Base-by-base conservation (phyloP, 352 stramenopile genomes). In the Phytophthora sp. region DNA sequence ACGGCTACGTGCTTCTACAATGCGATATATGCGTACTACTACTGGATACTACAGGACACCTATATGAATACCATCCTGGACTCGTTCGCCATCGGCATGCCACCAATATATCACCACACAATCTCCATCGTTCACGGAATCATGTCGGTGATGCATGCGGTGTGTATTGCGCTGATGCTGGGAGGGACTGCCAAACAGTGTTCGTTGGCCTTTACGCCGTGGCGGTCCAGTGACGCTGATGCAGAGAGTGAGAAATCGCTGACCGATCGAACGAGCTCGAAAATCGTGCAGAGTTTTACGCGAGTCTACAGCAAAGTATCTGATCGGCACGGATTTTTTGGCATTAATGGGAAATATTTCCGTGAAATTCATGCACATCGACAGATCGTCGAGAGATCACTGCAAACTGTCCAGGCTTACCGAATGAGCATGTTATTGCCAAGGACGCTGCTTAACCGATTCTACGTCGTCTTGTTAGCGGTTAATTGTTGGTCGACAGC, bases 381-480 rank as follows among this genome's bases (percentile, higher is more conserved):
- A 1, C 50, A 72, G 39, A 33, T 72, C 11, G n/a, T 46, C 1
- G 66, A 73, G 27, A 61, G 53, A 15, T 20, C 50, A 4, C 21
- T 73, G 45, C 66, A 69, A 27, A 51, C 46, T 15, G 3, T 54
- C 7, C 59, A 73, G 18, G 52, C 58, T 2, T 73, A 73, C 26
- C 31, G 49, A 16, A 73, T 73, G 53, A 69, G 59, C 23, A 31
- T 24, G 8, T 61, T 53, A 9, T 46, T 62, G 3, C 46, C 46
- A 18, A 26, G 50, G 1, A 46, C 50, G 5, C 8, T 38, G 31
- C 8, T 38, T 38, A 16, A 38, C 5, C 20, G 13, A 4, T 12
- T 41, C 3, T 18, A 21, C 8, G 8, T 41, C 35, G 20, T 7
- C 15, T 21, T 16, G 12, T 41, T 76, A 1, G 51, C 57, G 11